A percentile compares a stretch with the other conserved stretches of the same genome.
Evolutionary conservation across 2,329 filamentous ascomycete species (phyloP).

Genomic region (Botrytis hyacinthi): DNA sequence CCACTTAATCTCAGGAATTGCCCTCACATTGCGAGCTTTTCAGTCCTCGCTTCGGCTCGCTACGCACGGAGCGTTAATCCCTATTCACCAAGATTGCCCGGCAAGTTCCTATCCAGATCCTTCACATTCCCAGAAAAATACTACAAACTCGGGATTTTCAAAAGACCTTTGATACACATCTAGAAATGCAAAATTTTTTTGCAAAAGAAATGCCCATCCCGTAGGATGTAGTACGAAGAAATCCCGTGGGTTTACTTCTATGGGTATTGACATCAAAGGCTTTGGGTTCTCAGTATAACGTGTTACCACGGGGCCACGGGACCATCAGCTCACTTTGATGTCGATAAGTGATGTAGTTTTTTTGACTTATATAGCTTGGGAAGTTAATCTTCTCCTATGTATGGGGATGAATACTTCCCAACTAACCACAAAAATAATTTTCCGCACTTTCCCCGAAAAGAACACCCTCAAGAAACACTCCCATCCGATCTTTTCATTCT

Average conservation of each 20-base stretch:
- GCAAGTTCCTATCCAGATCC: not conserved
- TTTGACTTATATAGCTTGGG: not conserved
- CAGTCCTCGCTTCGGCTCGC: not conserved
- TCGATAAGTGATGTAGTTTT: not conserved
- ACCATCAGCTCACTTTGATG: not conserved
- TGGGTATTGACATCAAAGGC: not conserved
- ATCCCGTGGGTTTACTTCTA: not conserved
- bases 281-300: not conserved
- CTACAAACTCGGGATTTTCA: not conserved
- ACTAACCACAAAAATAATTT: not conserved
- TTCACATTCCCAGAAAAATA: not conserved
- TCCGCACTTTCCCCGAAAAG: not conserved
- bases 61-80: not conserved
- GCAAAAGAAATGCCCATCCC: not conserved
- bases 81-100: not conserved
- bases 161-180: not conserved
- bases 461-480: not conserved
- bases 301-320: not conserved
- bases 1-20: not conserved
- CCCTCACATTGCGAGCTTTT: not conserved
- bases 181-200: no score
- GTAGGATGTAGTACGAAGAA: not conserved
- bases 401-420: not conserved
- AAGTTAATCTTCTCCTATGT: not conserved
- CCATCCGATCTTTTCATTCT: not conserved